Evolutionary conservation across 352 stramenopile genomes (phyloP).

Genomic region (Labyrinthula sp.): DNA sequence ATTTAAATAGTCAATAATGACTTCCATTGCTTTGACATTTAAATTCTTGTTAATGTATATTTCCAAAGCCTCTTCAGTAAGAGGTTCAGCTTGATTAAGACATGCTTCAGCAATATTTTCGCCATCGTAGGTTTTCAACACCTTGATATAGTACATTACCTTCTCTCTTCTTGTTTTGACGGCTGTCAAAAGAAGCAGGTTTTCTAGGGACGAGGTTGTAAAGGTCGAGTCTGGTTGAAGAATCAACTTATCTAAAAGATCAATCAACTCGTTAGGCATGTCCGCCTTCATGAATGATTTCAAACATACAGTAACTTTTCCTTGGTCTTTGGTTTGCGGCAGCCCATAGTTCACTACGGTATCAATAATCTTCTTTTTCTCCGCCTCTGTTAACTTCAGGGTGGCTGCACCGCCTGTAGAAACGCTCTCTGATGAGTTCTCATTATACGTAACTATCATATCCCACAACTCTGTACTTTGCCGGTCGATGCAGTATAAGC

Average conservation of each 20-base stretch:
- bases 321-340: constrained; percentile 88
- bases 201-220: constrained; percentile 98
- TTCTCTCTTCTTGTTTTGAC: constrained; percentile 92
- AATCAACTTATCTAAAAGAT: constrained; percentile 95
- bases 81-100: constrained; percentile 83
- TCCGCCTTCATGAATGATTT: constrained; percentile 99
- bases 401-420: too few species aligned
- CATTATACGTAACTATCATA: too few species aligned
- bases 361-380: constrained; percentile 87
- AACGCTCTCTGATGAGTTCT: too few species aligned
- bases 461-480: constrained; percentile 96
- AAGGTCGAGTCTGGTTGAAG: constrained; percentile 94
- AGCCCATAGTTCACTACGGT: constrained; percentile 97
- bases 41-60: constrained; percentile 99
- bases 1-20: constrained; percentile 81
- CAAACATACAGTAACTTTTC: constrained; percentile 97
- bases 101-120: constrained; percentile 97
- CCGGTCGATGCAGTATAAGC: constrained; percentile 92
- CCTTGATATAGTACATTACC: constrained; percentile 99
- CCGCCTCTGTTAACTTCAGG: constrained; percentile 44
- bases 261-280: constrained; percentile 92
- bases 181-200: constrained; percentile 96
- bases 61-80: constrained; percentile 96
- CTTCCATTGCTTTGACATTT: constrained; percentile 72
- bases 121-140: constrained; percentile 98